phyloP scores from a whole-genome alignment of 352 stramenopile species.

The Globisporangium uncinulatum region DNA sequence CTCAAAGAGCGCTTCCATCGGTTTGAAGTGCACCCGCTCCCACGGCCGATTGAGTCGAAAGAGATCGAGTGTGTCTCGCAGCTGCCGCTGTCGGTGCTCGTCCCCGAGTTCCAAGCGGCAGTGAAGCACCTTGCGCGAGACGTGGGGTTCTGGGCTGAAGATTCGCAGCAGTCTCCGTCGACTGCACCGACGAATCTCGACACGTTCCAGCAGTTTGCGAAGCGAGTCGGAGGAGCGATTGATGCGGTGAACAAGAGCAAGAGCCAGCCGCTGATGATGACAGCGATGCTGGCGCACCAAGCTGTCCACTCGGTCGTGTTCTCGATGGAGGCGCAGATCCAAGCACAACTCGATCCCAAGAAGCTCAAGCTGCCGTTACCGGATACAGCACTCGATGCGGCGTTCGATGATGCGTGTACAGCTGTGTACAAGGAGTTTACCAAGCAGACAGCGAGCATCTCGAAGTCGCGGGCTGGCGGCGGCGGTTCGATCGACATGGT shows the following conservation, averaged over 20 bases:
- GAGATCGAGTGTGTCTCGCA: not conserved
- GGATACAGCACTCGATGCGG: not conserved
- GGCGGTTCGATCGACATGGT: not conserved
- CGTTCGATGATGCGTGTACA: not conserved
- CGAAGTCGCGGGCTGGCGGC: not conserved
- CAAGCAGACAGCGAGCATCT: not conserved
- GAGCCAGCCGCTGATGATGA: slow-evolving; percentile 1
- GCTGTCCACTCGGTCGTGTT: not conserved
- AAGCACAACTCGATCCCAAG: not conserved
- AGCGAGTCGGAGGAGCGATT: not conserved
- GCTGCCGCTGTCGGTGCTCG: not conserved
- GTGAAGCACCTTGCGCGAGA: not conserved
- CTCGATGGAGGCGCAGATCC: not conserved
- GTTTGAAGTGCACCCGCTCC: not conserved
- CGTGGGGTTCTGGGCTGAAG: not conserved
- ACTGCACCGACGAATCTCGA: not conserved
- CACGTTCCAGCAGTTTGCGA: not conserved
- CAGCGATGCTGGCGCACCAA: not conserved
- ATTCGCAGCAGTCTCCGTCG: not conserved
- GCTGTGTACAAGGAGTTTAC: not conserved
- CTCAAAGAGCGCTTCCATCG: not conserved
- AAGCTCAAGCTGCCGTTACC: not conserved
- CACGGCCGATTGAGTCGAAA: not conserved
- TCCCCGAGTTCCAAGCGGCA: not conserved
- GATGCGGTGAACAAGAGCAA: not conserved